Base-by-base conservation (phyloP, 2,329 filamentous ascomycete species). In the Cordyceps cicadae region DNA sequence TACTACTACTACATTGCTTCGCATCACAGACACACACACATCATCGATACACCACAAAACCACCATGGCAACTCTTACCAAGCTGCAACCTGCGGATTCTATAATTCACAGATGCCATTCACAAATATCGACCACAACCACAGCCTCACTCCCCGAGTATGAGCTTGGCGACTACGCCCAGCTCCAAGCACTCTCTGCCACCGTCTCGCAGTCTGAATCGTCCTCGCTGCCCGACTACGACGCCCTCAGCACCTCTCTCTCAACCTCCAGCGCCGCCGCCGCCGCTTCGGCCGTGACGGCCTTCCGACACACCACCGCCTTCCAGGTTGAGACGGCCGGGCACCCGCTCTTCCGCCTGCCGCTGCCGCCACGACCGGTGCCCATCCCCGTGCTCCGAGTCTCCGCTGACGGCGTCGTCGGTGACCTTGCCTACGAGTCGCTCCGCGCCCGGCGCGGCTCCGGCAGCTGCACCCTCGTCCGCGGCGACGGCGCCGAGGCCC, bases 241-340 rank as follows among this genome's bases (percentile, higher is more conserved):
- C 52, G 45, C 63, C 17, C 15, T 34, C 0, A 26, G 37, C 5
- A n/a, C 62, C 12, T 58, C 62, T 8, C 54, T 29, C 41, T 61
- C 53, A 1, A 48, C 46, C 29, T 24, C 43, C 32, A 51, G 45
- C 29, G 17, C 32, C 45, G 43, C 52, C 32, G 48, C 56, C 21
- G 17, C 32, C 52, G 51, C 52, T 15, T 54, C 56, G 21, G 48
- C 34, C 24, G 52, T 61, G 21, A 48, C 65, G 19, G 29, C 66
- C 54, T 82, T 83, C 69, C 63, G 60, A 8, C 73, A 79, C 3
- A 78, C 77, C 1, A 70, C 71, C 24, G 71, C 74, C 12, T 73
- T 84, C 26, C 79, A 82, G 63, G 76, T 85, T 65, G 74, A 81
- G 63, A 72, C 78, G 0, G 63, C 63, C 6, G 82, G 82, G 21